Evolutionary conservation across 345 rosid species (phyloP).

Genomic region (Microcos paniculata): DNA sequence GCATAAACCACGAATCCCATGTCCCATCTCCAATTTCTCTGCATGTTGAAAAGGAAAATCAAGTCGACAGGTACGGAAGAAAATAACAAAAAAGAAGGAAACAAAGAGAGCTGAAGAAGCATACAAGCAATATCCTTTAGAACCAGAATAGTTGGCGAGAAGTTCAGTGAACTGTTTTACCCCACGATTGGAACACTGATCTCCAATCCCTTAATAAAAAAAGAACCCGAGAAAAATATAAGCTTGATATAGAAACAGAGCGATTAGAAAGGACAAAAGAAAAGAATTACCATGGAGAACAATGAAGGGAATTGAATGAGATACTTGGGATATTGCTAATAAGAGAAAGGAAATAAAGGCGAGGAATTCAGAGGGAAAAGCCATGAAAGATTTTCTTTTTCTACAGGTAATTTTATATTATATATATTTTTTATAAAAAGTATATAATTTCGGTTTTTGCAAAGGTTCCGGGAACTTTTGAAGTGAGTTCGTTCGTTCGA

Average conservation of each 20-base stretch:
- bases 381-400: constrained; percentile 31
- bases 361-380: constrained; percentile 18
- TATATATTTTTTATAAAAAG: no score
- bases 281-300: constrained; percentile 58
- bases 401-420: not conserved
- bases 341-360: constrained; percentile 11
- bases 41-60: constrained; percentile 22
- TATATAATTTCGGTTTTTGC: no score
- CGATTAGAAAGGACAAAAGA: not conserved
- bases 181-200: constrained; percentile 62
- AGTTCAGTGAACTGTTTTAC: constrained; percentile 63
- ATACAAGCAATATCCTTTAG: constrained; percentile 83
- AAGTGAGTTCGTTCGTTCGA: not conserved
- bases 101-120: constrained; percentile 20
- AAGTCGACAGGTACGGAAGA: not conserved
- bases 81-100: constrained; percentile 9
- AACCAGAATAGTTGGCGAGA: constrained; percentile 56
- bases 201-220: constrained; percentile 65
- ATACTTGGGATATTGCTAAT: constrained; percentile 31
- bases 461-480: constrained; percentile 1
- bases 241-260: constrained; percentile 5
- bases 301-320: constrained; percentile 61
- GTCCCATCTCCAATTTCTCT: constrained; percentile 89
- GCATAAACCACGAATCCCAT: constrained; percentile 91
- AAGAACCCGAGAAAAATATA: not conserved